Conservation (phyloP, 2,329 filamentous ascomycete genomes). For the Fulvia fulva region DNA sequence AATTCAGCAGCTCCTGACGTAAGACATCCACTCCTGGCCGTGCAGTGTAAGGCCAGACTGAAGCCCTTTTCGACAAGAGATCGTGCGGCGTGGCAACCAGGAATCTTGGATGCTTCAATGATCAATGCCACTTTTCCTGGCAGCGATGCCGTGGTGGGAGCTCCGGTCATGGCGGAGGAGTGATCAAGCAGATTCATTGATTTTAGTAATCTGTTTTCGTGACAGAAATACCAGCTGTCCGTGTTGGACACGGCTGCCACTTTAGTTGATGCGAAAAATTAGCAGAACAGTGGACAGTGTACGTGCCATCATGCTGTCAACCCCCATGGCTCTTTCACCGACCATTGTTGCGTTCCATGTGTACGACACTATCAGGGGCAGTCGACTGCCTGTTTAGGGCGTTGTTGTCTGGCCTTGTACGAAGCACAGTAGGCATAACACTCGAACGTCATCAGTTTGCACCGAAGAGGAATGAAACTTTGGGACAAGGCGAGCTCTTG, state of each 20-base stretch:
- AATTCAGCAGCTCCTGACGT: conserved; percentile 34
- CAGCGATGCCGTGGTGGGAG: conserved; percentile 33
- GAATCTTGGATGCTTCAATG: conserved; percentile 43
- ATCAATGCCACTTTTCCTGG: conserved; percentile 41
- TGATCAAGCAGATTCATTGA: too few species aligned
- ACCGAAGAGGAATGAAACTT: neutral
- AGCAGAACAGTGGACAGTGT: too few species aligned
- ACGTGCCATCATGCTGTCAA: too few species aligned
- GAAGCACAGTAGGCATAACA: too few species aligned
- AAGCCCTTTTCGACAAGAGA: conserved; percentile 37
- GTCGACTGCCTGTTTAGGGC: neutral
- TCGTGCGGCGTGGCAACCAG: conserved; percentile 39
- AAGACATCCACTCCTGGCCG: conserved; percentile 38
- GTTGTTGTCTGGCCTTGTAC: neutral
- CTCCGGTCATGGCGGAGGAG: neutral
- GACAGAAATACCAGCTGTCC: too few species aligned
- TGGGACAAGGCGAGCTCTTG: neutral
- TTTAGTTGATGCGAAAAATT: too few species aligned
- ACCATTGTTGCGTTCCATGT: too few species aligned
- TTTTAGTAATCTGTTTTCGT: too few species aligned
- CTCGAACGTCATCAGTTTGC: neutral
- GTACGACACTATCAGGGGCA: too few species aligned
- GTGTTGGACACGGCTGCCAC: too few species aligned
- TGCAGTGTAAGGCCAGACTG: conserved; percentile 41
- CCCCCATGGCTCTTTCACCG: too few species aligned